Evolutionary conservation across 1,139 yeast species (phyloP).

Genomic region (Cylindricascospora bacillispora): DNA sequence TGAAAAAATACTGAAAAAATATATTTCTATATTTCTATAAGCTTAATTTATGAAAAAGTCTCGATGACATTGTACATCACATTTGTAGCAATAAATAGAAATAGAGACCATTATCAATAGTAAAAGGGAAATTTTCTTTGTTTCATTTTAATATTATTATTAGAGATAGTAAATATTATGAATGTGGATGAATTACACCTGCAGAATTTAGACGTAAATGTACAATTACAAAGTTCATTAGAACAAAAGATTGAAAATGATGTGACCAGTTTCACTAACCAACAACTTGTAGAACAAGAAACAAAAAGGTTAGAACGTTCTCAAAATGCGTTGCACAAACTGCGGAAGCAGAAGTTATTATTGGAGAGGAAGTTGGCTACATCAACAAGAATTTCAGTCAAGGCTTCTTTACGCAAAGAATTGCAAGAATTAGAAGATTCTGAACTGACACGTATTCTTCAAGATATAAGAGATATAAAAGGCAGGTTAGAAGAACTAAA

Average conservation of each 20-base stretch:
- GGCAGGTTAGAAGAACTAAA: conserved; percentile 33
- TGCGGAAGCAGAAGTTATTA: conserved; percentile 32
- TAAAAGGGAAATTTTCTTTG: too few relatives aligned
- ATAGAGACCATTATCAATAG: too few relatives aligned
- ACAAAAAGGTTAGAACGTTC: conserved; percentile 61
- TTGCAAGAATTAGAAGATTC: conserved; percentile 37
- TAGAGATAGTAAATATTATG: too few relatives aligned
- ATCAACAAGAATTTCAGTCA: conserved; percentile 57
- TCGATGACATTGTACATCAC: too few relatives aligned
- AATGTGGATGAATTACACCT: conserved; percentile 12
- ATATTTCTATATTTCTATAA: too few relatives aligned
- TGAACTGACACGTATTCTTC: conserved; percentile 40
- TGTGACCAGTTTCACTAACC: conserved; percentile 51
- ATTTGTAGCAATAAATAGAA: too few relatives aligned
- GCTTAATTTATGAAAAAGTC: too few relatives aligned
- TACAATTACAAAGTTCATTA: conserved; percentile 64
- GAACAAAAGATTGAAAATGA: conserved; percentile 57
- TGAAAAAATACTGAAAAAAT: too few relatives aligned
- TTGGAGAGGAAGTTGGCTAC: conserved; percentile 39
- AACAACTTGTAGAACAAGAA: conserved; percentile 63
- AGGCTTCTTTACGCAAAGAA: conserved; percentile 43
- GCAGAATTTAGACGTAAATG: conserved; percentile 31
- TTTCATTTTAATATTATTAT: too few relatives aligned
- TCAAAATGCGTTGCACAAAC: conserved; percentile 33
- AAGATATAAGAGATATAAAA: conserved; percentile 57